A percentile compares a stretch with the other conserved stretches of the same genome.
Evolutionary conservation across 768 basidiomycete species (phyloP).

Genomic region (Pisolithus sp.): DNA sequence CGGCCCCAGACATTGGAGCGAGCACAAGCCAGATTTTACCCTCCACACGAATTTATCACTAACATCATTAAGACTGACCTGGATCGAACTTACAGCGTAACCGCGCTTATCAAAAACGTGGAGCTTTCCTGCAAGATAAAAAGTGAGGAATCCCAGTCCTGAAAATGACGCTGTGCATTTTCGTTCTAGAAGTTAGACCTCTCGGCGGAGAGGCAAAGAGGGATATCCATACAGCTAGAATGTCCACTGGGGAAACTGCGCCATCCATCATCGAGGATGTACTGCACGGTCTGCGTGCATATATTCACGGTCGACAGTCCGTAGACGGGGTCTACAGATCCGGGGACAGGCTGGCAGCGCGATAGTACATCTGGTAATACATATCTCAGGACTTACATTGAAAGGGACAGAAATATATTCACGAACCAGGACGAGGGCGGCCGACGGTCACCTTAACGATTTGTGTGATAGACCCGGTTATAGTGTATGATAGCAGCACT

Average conservation of each 20-base stretch:
- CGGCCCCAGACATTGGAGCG: conserved; percentile 66
- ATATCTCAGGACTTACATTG: neutral
- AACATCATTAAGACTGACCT: neutral
- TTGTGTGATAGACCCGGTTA: conserved; percentile 78
- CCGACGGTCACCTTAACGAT: conserved; percentile 81
- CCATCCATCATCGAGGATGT: conserved; percentile 72
- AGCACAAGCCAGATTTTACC: conserved; percentile 80
- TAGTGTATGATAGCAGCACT: conserved; percentile 66
- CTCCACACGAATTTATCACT: conserved; percentile 27
- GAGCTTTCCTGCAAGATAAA: conserved; percentile 87
- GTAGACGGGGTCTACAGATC: conserved; percentile 59
- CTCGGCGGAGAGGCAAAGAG: neutral
- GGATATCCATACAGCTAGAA: conserved; percentile 58
- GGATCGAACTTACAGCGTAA: conserved; percentile 45
- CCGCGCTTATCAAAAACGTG: conserved; percentile 82
- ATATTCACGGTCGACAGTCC: conserved; percentile 66
- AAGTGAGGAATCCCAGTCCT: conserved; percentile 82
- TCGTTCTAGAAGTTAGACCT: neutral
- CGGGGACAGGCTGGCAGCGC: conserved; percentile 57
- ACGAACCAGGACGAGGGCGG: conserved; percentile 74
- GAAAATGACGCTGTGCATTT: conserved; percentile 70
- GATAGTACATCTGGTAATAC: conserved; percentile 18
- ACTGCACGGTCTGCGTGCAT: conserved; percentile 64
- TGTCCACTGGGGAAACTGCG: conserved; percentile 91
- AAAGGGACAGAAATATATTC: neutral